Evolutionary conservation across 176 grass and related monocot genomes (phyloP).

Genomic region (Tuctoria greenei): DNA sequence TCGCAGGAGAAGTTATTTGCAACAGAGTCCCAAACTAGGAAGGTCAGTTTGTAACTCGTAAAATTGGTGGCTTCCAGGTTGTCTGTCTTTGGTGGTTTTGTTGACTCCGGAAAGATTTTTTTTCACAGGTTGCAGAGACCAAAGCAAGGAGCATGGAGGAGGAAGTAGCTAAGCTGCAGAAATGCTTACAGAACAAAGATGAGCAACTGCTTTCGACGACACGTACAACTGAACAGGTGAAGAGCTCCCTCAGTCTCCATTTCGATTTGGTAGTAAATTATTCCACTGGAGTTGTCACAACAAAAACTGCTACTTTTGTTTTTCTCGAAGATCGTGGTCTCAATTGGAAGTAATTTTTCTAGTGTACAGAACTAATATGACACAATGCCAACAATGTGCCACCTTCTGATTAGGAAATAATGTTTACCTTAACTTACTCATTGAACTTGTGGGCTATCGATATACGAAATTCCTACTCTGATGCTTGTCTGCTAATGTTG

Average conservation of each 20-base stretch:
- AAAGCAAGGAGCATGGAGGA: constrained; percentile 77
- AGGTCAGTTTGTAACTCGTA: constrained; percentile 40
- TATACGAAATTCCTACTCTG: not conserved
- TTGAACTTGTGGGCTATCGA: not conserved
- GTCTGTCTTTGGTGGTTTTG: not conserved
- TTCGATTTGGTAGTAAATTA: not conserved
- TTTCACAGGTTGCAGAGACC: constrained; percentile 55
- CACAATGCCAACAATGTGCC: not conserved
- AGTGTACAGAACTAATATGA: not conserved
- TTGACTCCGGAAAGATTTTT: constrained; percentile 12
- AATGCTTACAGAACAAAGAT: constrained; percentile 62
- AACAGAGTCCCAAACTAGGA: constrained; percentile 51
- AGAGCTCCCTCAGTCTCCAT: not conserved
- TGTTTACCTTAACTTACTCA: not conserved
- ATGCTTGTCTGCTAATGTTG: not conserved
- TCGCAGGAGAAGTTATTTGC: constrained; percentile 63
- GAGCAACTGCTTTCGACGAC: constrained; percentile 46
- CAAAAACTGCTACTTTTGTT: not conserved
- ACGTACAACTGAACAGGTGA: constrained; percentile 56
- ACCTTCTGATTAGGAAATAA: not conserved
- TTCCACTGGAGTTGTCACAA: not conserved
- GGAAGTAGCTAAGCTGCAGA: constrained; percentile 68
- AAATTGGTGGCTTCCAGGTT: not conserved
- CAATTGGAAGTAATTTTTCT: not conserved
- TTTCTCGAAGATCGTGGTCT: not conserved